These are phyloP conservation scores for Anthostomella pinea DNA, from an alignment of 2,329 filamentous ascomycete genomes.

Conservation along the genomic window DNA sequence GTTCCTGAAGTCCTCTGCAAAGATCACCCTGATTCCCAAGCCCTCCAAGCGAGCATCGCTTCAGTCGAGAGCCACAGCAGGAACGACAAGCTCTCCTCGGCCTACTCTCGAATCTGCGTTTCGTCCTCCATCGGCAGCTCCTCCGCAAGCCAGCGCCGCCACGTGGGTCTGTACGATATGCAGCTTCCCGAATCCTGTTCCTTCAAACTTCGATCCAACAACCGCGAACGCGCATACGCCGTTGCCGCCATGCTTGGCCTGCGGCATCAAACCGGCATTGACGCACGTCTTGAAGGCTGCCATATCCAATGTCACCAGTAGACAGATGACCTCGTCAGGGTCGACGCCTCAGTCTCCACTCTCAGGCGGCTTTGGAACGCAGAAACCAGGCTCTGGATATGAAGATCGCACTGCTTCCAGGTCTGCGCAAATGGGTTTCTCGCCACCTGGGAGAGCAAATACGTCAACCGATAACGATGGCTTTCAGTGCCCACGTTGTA, in stretches of 20 bases:
- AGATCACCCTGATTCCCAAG: slow-evolving; percentile 86
- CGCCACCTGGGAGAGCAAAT: slow-evolving; percentile 5
- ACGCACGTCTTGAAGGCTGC: slow-evolving; percentile 82
- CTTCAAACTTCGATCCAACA: slow-evolving; percentile 87
- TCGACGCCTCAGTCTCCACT: slow-evolving; percentile 15
- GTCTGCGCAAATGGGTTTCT: slow-evolving; percentile 8
- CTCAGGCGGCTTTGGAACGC: slow-evolving; percentile 9
- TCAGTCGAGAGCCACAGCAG: slow-evolving; percentile 50
- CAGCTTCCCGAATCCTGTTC: slow-evolving; percentile 88
- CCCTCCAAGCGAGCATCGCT: slow-evolving; percentile 64
- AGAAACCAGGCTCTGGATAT: slow-evolving; percentile 8
- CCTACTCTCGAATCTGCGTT: slow-evolving; percentile 31
- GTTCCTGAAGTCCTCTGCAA: slow-evolving; percentile 91
- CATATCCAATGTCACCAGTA: slow-evolving; percentile 68
- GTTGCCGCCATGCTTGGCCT: slow-evolving; percentile 83
- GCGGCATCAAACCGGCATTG: slow-evolving; percentile 87
- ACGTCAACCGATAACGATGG: slow-evolving; percentile 15
- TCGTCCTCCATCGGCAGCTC: slow-evolving; percentile 42
- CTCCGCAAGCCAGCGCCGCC: slow-evolving; percentile 55
- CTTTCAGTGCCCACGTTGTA: slow-evolving; percentile 80
- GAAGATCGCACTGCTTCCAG: slow-evolving; percentile 9
- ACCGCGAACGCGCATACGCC: slow-evolving; percentile 76
- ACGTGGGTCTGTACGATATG: slow-evolving; percentile 98
- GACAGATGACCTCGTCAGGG: slow-evolving; percentile 20
- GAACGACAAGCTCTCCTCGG: slow-evolving; percentile 37